Percentiles rank a stretch among this genome's conserved stretches.
Evolutionary conservation across 108 stramenopile genomes (phyloP).

Genomic region (Fragilaria radians): DNA sequence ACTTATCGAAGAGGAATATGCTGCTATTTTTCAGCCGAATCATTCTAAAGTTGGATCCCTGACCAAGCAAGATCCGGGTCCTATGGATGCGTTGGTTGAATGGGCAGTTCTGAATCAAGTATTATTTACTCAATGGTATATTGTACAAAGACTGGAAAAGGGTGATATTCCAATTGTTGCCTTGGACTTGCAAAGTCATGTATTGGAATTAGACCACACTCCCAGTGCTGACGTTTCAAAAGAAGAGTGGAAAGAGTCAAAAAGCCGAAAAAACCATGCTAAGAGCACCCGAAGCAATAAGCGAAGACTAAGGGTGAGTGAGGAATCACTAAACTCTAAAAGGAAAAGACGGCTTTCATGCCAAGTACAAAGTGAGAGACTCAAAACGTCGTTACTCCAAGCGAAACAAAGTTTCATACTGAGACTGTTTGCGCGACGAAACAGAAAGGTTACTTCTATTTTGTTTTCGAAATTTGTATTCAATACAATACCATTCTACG

Average conservation of each 20-base stretch:
- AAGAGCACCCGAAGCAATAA: no score
- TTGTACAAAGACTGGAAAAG: slow-evolving; percentile 7
- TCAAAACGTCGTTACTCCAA: neutral
- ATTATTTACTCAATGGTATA: slow-evolving; percentile 16
- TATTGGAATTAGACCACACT: no score
- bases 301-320: neutral
- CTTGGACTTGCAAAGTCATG: neutral
- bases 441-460: slow-evolving; percentile 8
- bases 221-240: no score
- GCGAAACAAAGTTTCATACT: slow-evolving; percentile 15
- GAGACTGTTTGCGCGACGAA: slow-evolving; percentile 37
- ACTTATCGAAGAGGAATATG: slow-evolving; percentile 1
- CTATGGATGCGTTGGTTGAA: slow-evolving; percentile 27
- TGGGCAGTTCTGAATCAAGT: slow-evolving; percentile 45
- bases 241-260: neutral
- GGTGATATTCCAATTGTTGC: neutral
- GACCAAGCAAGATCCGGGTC: neutral
- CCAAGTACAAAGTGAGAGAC: neutral
- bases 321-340: neutral
- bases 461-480: no score
- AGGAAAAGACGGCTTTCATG: neutral
- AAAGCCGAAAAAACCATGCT: neutral
- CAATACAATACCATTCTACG: no score
- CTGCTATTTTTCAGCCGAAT: slow-evolving; percentile 27
- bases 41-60: neutral